Conservation (phyloP, 805 yeast genomes). For the Nakazawaea ernobii region DNA sequence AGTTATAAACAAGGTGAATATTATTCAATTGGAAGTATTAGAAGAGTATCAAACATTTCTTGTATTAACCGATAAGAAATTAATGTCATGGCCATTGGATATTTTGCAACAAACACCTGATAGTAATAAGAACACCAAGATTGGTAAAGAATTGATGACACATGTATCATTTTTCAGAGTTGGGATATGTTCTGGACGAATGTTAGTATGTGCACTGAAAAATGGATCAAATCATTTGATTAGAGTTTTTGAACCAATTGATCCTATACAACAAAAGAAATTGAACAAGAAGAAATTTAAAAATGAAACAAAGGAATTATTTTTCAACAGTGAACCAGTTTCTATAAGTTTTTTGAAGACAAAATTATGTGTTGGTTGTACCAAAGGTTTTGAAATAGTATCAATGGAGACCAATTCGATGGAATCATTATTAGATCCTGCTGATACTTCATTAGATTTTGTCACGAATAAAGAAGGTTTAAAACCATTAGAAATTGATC, state of each 20-base stretch:
- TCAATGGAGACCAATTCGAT: slow-evolving; percentile 77
- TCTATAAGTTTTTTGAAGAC: slow-evolving; percentile 86
- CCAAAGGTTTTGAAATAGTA: slow-evolving; percentile 93
- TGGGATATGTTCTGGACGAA: slow-evolving; percentile 86
- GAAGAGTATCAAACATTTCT: slow-evolving; percentile 86
- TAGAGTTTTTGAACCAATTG: slow-evolving; percentile 83
- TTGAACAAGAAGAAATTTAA: slow-evolving; percentile 68
- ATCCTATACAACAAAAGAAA: slow-evolving; percentile 52
- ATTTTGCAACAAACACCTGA: slow-evolving; percentile 46
- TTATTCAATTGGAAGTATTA: slow-evolving; percentile 84
- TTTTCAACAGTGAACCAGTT: slow-evolving; percentile 83
- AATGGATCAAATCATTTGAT: slow-evolving; percentile 72
- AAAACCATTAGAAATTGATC: slow-evolving; percentile 86
- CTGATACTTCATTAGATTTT: slow-evolving; percentile 94
- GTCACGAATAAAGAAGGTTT: slow-evolving; percentile 78
- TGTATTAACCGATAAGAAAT: slow-evolving; percentile 73
- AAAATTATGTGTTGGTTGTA: slow-evolving; percentile 89
- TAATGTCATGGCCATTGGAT: slow-evolving; percentile 76
- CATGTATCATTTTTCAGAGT: slow-evolving; percentile 89
- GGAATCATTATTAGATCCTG: slow-evolving; percentile 93
- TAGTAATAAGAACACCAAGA: slow-evolving; percentile 46
- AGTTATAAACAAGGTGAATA: slow-evolving; percentile 67
- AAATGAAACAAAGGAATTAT: slow-evolving; percentile 66
- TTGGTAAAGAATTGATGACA: slow-evolving; percentile 74
- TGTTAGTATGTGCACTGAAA: slow-evolving; percentile 85